phyloP scores from a whole-genome alignment of 352 stramenopile genomes.

The Globisporangium orthogonon region DNA sequence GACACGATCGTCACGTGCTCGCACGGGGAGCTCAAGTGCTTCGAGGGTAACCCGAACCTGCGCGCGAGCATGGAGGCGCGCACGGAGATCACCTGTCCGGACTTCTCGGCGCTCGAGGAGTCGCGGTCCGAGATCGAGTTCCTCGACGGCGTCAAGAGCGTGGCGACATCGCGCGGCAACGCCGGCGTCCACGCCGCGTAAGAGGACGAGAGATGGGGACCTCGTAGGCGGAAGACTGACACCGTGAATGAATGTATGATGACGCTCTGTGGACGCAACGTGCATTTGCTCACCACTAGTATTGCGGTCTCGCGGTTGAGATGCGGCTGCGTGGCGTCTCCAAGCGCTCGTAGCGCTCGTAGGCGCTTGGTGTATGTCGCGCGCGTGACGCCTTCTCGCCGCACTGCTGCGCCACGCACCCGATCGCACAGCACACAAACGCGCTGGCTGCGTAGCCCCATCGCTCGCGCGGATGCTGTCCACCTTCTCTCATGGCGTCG shows the following conservation, averaged over 20 bases:
- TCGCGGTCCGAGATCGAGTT: constrained; percentile 47
- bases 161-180: constrained; percentile 4
- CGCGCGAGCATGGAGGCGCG: constrained; percentile 28
- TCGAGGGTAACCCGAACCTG: constrained; percentile 49
- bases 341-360: background rate
- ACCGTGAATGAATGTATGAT: background rate
- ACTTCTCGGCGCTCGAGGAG: constrained; percentile 58
- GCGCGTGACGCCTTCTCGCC: too few species aligned
- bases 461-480: constrained; percentile 18
- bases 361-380: background rate
- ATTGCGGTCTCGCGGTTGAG: background rate
- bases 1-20: constrained; percentile 64
- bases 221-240: background rate
- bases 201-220: background rate
- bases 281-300: background rate
- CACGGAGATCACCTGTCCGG: constrained; percentile 39
- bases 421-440: constrained; percentile 16
- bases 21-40: constrained; percentile 43
- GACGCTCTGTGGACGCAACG: background rate
- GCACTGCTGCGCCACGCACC: constrained; percentile 21
- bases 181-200: constrained; percentile 24
- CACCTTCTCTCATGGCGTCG: constrained; percentile 3
- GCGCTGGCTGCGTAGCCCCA: constrained; percentile 25
- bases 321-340: background rate
- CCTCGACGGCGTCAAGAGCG: constrained; percentile 27